Percentiles rank a stretch among this genome's conserved stretches.
Conservation (phyloP, 306 rosid species). For the Inga leiocalycina region DNA sequence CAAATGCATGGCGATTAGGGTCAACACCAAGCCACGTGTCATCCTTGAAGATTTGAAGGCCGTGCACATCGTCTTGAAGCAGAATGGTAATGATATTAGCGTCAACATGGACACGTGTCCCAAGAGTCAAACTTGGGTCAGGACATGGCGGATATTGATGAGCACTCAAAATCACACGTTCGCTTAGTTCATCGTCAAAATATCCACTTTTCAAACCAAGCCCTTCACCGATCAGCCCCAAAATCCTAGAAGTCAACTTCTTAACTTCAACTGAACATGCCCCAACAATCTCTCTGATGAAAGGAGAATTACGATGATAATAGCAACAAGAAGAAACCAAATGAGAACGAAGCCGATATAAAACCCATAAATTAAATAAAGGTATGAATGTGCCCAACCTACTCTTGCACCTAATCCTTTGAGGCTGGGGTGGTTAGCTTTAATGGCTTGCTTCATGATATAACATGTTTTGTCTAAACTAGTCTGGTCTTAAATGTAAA, state of each 20-base stretch:
- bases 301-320: neutral
- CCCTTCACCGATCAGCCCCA: neutral
- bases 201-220: neutral
- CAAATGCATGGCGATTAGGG: constrained; percentile 30
- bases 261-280: neutral
- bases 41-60: constrained; percentile 35
- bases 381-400: neutral
- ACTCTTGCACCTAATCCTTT: neutral
- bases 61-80: constrained; percentile 29
- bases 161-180: neutral
- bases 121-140: constrained; percentile 43
- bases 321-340: neutral
- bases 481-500: no score
- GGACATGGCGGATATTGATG: constrained; percentile 42
- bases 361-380: neutral
- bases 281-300: neutral
- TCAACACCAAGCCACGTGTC: neutral
- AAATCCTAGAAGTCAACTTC: neutral
- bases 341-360: neutral
- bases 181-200: constrained; percentile 4
- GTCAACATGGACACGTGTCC: constrained; percentile 37
- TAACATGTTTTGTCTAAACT: neutral
- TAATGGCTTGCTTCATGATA: neutral
- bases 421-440: neutral
- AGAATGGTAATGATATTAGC: constrained; percentile 38